These are phyloP conservation scores for Peniophora sp. DNA, from an alignment of 1,284 basidiomycete species.

Conservation along the genomic window DNA sequence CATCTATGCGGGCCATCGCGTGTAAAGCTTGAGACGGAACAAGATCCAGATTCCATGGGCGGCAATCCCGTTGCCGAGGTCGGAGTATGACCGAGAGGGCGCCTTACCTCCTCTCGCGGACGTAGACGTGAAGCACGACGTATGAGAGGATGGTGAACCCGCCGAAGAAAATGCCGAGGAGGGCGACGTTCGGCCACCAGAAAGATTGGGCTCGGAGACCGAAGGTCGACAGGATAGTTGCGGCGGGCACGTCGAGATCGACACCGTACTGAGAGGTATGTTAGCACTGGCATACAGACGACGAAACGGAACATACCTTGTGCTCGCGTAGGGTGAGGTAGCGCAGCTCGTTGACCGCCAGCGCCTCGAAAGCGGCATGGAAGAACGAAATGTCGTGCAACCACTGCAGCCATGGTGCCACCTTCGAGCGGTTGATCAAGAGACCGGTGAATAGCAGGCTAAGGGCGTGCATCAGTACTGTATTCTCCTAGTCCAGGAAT, in stretches of 20 bases:
- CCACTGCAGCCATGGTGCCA: conserved; percentile 71
- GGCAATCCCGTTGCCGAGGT: too few relatives aligned
- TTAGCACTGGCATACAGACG: background rate
- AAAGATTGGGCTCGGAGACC: conserved; percentile 89
- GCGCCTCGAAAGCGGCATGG: conserved; percentile 96
- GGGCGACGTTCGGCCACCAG: conserved; percentile 90
- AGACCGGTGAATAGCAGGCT: conserved; percentile 94
- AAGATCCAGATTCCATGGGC: too few relatives aligned
- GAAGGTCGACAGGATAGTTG: conserved; percentile 85
- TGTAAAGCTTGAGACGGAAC: too few relatives aligned
- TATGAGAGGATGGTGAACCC: conserved; percentile 71
- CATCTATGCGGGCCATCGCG: too few relatives aligned
- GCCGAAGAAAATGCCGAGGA: conserved; percentile 80
- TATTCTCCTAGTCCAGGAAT: background rate
- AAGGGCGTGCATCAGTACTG: conserved; percentile 3
- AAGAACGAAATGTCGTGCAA: conserved; percentile 91
- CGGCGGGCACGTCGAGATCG: conserved; percentile 90
- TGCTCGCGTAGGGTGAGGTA: conserved; percentile 90
- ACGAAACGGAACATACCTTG: conserved; percentile 46
- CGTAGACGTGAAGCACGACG: conserved; percentile 77
- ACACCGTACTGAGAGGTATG: conserved; percentile 66
- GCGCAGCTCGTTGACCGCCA: conserved; percentile 91
- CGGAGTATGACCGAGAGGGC: too few relatives aligned
- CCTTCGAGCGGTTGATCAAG: conserved; percentile 87
- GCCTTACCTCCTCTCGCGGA: conserved; percentile 77